These are phyloP conservation scores for Botrytis deweyae DNA, from an alignment of 2,329 filamentous ascomycete species.

Conservation along the genomic window DNA sequence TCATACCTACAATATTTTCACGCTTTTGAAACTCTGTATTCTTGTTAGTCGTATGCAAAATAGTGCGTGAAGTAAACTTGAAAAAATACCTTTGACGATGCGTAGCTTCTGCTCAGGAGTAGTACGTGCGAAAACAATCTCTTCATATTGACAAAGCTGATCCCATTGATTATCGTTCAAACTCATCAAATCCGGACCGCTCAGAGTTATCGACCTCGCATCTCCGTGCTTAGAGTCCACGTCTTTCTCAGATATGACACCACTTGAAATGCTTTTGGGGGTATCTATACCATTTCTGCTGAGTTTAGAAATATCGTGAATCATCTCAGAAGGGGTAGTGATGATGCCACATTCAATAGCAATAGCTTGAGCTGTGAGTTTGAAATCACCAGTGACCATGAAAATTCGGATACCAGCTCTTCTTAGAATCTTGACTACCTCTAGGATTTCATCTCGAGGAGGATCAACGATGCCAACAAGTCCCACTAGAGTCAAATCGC, in stretches of 20 bases:
- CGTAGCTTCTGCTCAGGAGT: slow-evolving; percentile 76
- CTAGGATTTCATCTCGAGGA: slow-evolving; percentile 55
- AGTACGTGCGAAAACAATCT: slow-evolving; percentile 73
- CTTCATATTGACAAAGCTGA: slow-evolving; percentile 59
- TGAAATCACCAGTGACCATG: slow-evolving; percentile 78
- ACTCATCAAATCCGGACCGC: slow-evolving; percentile 61
- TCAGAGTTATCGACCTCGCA: slow-evolving; percentile 55
- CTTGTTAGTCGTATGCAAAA: background rate
- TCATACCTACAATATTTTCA: slow-evolving; percentile 55
- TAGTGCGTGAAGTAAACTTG: background rate
- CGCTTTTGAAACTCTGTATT: slow-evolving; percentile 46
- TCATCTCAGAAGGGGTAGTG: slow-evolving; percentile 39
- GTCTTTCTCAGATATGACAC: slow-evolving; percentile 16
- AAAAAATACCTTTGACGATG: slow-evolving; percentile 62
- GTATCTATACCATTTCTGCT: slow-evolving; percentile 9
- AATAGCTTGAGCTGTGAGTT: slow-evolving; percentile 71
- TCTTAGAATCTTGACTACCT: slow-evolving; percentile 58
- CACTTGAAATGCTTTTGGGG: slow-evolving; percentile 13
- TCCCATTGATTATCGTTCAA: slow-evolving; percentile 69
- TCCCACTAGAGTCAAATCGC: slow-evolving; percentile 52
- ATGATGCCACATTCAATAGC: slow-evolving; percentile 70
- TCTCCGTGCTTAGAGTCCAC: background rate
- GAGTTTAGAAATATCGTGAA: slow-evolving; percentile 26
- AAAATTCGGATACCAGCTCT: slow-evolving; percentile 69
- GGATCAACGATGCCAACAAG: slow-evolving; percentile 58